Evolutionary conservation across 768 basidiomycete genomes (phyloP).

Genomic region (Tephrocybe sp.): DNA sequence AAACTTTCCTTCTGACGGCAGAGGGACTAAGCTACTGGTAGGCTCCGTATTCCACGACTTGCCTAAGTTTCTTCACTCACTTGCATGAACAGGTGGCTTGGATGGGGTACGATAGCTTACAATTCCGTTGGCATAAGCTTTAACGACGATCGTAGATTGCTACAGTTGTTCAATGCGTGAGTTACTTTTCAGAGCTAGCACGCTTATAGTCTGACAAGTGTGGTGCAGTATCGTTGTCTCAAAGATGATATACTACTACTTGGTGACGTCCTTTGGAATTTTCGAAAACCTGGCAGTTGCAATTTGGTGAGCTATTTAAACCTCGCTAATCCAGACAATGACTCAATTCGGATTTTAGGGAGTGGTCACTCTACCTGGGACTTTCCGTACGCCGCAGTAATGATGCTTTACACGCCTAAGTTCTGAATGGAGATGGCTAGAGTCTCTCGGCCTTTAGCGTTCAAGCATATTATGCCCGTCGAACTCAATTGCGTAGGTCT

Average conservation of each 20-base stretch:
- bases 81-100: not conserved
- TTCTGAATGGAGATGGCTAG: not conserved
- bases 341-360: not conserved
- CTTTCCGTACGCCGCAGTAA: not conserved
- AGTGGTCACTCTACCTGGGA: not conserved
- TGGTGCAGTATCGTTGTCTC: not conserved
- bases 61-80: not conserved
- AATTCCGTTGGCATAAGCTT: not conserved
- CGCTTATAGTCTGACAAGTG: not conserved
- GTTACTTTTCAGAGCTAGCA: not conserved
- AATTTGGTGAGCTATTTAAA: not conserved
- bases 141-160: not conserved
- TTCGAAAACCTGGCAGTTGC: not conserved
- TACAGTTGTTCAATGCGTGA: slow-evolving; percentile 1
- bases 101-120: not conserved
- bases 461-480: slow-evolving; percentile 3
- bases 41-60: not conserved
- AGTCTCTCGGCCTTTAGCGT: slow-evolving; percentile 1
- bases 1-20: not conserved
- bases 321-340: too few species aligned
- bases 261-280: not conserved
- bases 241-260: not conserved
- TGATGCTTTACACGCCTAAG: too few species aligned
- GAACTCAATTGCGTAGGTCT: not conserved
- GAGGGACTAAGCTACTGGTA: slow-evolving; percentile 3